A percentile compares a stretch with the other conserved stretches of the same genome.
phyloP scores from a whole-genome alignment of 177 flowering plant genomes.

The Vitis hybrid region DNA sequence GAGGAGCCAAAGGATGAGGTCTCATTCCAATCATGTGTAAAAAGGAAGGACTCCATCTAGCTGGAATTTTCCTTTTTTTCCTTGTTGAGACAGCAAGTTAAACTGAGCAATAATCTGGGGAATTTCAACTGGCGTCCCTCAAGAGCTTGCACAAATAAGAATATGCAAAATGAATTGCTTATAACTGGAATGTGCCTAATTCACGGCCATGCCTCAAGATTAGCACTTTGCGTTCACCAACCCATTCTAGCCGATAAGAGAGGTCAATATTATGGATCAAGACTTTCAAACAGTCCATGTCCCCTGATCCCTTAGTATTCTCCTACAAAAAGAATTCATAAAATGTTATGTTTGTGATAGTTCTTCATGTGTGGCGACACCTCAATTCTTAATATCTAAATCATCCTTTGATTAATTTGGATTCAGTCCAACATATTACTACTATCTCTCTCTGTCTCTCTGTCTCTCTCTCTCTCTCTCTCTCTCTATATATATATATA shows the following conservation, averaged over 20 bases:
- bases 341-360: neutral
- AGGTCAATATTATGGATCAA: constrained; percentile 79
- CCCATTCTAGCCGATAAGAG: constrained; percentile 82
- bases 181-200: constrained; percentile 72
- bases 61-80: neutral
- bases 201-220: constrained; percentile 64
- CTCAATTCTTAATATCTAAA: too few species aligned
- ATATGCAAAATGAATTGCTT: constrained; percentile 3
- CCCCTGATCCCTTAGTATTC: constrained; percentile 25
- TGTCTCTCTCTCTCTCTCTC: too few species aligned
- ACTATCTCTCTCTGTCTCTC: too few species aligned
- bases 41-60: neutral
- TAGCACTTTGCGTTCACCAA: constrained; percentile 49
- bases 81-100: neutral
- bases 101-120: too few species aligned
- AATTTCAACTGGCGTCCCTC: too few species aligned
- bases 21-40: neutral
- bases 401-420: neutral
- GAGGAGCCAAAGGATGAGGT: neutral
- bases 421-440: neutral
- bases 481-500: too few species aligned
- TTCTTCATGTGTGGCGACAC: too few species aligned
- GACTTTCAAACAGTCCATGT: constrained; percentile 49
- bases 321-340: constrained; percentile 44
- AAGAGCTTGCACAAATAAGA: too few species aligned